phyloP scores from a whole-genome alignment of 164 flowering plant species.

The Vitis rotundifolia region DNA sequence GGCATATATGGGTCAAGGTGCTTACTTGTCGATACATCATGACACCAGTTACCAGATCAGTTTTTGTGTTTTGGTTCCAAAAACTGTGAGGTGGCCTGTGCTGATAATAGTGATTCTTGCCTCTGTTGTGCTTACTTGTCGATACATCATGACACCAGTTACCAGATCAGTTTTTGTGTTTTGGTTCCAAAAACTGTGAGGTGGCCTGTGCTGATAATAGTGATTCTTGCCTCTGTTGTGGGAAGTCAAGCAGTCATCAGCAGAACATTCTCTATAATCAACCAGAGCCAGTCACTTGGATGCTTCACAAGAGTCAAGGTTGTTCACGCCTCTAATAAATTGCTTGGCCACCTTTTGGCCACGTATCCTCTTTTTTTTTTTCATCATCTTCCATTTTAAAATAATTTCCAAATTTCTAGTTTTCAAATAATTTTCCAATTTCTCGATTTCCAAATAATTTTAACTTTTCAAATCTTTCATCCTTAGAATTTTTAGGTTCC shows the following conservation, averaged over 20 bases:
- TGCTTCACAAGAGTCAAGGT: constrained; percentile 95
- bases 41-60: constrained; percentile 50
- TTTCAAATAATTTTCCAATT: too few relatives aligned
- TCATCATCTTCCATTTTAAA: too few relatives aligned
- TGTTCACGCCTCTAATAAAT: constrained; percentile 83
- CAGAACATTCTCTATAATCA: constrained; percentile 95
- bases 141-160: too few relatives aligned
- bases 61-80: constrained; percentile 86
- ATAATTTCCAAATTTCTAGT: too few relatives aligned
- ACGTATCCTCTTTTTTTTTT: too few relatives aligned
- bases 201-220: constrained; percentile 80
- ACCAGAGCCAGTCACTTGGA: constrained; percentile 92
- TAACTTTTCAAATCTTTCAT: too few relatives aligned
- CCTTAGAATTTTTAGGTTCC: too few relatives aligned
- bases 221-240: constrained; percentile 93
- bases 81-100: constrained; percentile 50
- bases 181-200: constrained; percentile 53
- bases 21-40: constrained; percentile 82
- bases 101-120: constrained; percentile 81
- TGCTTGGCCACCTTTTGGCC: too few relatives aligned
- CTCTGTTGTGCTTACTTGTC: too few relatives aligned
- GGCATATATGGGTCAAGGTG: constrained; percentile 98
- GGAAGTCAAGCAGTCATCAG: constrained; percentile 98
- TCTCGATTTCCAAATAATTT: too few relatives aligned
- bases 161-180: constrained; percentile 5